phyloP scores from a whole-genome alignment of 2,329 filamentous ascomycete genomes.

The Claviceps digitariae region DNA sequence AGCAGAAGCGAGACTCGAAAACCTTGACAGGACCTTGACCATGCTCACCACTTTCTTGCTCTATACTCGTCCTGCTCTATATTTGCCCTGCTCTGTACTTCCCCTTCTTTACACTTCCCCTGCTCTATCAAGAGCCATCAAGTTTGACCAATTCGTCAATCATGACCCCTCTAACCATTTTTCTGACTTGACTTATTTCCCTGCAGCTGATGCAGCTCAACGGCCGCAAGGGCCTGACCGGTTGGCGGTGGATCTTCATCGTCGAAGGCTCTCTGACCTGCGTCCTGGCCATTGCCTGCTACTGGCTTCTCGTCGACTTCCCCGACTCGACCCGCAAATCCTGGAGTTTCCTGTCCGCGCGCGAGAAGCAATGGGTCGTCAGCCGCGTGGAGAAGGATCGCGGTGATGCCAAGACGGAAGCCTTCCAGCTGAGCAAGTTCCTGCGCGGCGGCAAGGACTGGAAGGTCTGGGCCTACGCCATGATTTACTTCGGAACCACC shows the following conservation, averaged over 20 bases:
- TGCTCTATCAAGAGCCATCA: neutral
- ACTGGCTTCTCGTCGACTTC: constrained; percentile 50
- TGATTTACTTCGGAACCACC: constrained; percentile 52
- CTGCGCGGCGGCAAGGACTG: constrained; percentile 33
- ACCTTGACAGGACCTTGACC: no score
- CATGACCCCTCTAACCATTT: neutral
- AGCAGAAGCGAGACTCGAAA: neutral
- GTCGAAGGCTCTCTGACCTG: constrained; percentile 41
- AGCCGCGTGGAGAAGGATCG: constrained; percentile 43
- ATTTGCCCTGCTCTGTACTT: no score
- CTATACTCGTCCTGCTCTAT: no score
- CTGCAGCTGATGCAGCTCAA: constrained; percentile 45
- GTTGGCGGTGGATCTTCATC: constrained; percentile 58
- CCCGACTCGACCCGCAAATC: constrained; percentile 39
- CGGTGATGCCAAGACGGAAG: constrained; percentile 39
- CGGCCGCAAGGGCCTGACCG: constrained; percentile 37
- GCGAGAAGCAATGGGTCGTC: constrained; percentile 40
- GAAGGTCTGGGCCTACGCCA: constrained; percentile 49
- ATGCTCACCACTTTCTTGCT: no score
- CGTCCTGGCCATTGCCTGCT: constrained; percentile 32
- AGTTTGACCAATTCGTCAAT: no score
- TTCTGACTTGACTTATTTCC: neutral
- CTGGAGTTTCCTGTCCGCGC: constrained; percentile 38
- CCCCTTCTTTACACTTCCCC: no score
- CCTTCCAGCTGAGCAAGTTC: constrained; percentile 36